Conservation (phyloP, 2,329 filamentous ascomycete species). For the Conoideocrella luteorostrata region DNA sequence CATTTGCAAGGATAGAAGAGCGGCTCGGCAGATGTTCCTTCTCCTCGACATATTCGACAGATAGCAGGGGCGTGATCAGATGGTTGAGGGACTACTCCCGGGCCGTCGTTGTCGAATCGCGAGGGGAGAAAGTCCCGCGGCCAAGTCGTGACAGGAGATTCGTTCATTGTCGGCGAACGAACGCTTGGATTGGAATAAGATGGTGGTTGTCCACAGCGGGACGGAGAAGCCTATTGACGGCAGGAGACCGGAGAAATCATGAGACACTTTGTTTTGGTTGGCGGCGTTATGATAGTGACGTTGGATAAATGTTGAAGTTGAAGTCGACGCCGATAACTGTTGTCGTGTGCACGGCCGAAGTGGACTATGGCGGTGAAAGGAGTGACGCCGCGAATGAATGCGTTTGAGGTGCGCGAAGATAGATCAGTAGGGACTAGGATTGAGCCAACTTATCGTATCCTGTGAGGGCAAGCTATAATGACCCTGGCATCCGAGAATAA, state of each 20-base stretch:
- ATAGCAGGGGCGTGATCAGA: conserved; percentile 54
- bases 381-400: too few relatives aligned
- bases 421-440: not conserved
- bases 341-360: too few relatives aligned
- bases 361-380: too few relatives aligned
- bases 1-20: conserved; percentile 98
- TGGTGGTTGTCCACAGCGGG: conserved; percentile 9
- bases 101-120: conserved; percentile 19
- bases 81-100: conserved; percentile 13
- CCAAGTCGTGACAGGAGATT: not conserved
- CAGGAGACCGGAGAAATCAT: conserved; percentile 7
- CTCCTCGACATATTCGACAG: conserved; percentile 95
- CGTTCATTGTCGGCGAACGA: conserved; percentile 7
- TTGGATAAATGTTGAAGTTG: too few relatives aligned
- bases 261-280: not conserved
- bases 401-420: too few relatives aligned
- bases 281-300: not conserved
- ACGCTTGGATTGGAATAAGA: conserved; percentile 8
- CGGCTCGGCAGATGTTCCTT: conserved; percentile 74
- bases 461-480: not conserved
- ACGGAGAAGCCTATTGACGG: conserved; percentile 5
- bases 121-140: conserved; percentile 10
- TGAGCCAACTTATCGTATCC: not conserved
- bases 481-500: not conserved
- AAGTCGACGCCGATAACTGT: too few relatives aligned